These are phyloP conservation scores for Fusarium citri DNA, from an alignment of 2,329 filamentous ascomycete species.

Conservation along the genomic window DNA sequence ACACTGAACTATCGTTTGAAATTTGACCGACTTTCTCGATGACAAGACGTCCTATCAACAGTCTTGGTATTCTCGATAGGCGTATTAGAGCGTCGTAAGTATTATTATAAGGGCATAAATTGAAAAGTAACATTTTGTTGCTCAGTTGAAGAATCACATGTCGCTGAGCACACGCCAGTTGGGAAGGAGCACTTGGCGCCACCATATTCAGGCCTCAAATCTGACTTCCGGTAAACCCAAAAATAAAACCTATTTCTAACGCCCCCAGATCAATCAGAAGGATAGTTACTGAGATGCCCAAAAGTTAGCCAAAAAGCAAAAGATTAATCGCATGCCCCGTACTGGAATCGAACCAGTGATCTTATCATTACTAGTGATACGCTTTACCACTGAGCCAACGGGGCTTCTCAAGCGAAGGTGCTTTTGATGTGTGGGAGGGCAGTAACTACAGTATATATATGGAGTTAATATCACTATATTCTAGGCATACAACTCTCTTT, in stretches of 20 bases:
- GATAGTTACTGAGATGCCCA: background rate
- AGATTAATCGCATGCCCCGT: conserved; percentile 40
- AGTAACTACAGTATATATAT: background rate
- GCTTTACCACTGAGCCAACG: conserved; percentile 53
- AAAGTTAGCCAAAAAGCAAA: background rate
- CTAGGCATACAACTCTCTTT: background rate
- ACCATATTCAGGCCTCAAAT: background rate
- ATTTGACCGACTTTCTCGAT: background rate
- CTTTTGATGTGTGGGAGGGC: rapidly evolving
- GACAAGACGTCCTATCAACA: rapidly evolving
- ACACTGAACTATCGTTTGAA: background rate
- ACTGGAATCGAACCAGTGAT: conserved; percentile 52
- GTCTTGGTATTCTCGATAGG: rapidly evolving
- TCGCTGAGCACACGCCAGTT: no score
- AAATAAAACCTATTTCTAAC: background rate
- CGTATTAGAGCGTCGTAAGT: background rate
- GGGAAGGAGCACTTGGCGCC: background rate
- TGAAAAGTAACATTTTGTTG: background rate
- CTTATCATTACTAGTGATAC: conserved; percentile 54
- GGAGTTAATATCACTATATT: rapidly evolving
- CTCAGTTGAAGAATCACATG: conserved; percentile 2
- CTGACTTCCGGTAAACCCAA: background rate
- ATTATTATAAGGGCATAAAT: background rate
- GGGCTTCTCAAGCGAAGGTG: conserved; percentile 19
- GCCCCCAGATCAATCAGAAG: background rate